Evolutionary conservation across 306 rosid genomes (phyloP).

Genomic region (Alnus rubra): DNA sequence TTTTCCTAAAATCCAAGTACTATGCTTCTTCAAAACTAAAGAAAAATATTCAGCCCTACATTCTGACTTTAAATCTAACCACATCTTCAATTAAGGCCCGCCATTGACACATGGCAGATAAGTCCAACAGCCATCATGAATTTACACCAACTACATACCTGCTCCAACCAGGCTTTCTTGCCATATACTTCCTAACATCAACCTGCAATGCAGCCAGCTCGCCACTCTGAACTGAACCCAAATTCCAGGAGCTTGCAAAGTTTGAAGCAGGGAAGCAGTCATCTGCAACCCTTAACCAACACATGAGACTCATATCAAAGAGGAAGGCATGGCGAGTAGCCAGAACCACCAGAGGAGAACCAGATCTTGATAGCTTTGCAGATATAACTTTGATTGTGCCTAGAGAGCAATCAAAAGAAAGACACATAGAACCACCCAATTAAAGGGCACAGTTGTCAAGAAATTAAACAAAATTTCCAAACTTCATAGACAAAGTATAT

Average conservation of each 20-base stretch:
- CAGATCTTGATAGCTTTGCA: conserved; percentile 70
- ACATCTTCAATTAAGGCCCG: conserved; percentile 18
- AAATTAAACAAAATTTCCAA: conserved; percentile 1
- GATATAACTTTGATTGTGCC: conserved; percentile 81
- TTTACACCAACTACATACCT: conserved; percentile 60
- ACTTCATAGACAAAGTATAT: conserved; percentile 4
- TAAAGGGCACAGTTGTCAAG: background rate
- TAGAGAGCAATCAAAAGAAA: conserved; percentile 34
- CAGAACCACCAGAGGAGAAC: conserved; percentile 79
- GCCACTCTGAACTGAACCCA: conserved; percentile 85
- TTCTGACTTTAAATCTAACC: conserved; percentile 3
- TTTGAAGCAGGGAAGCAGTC: conserved; percentile 98
- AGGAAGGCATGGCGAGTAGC: conserved; percentile 94
- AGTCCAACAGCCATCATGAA: conserved; percentile 2
- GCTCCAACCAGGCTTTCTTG: conserved; percentile 98
- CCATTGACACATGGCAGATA: background rate
- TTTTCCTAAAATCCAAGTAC: background rate
- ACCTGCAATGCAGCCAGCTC: conserved; percentile 97
- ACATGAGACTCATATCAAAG: conserved; percentile 83
- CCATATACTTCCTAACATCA: conserved; percentile 91
- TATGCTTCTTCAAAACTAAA: background rate
- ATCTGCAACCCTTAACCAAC: conserved; percentile 98
- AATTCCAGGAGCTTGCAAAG: conserved; percentile 95
- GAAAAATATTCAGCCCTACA: background rate
- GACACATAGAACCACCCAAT: background rate